Evolutionary conservation across 495 filamentous ascomycete species (phyloP).

Genomic region (Penicillium verhagenii): DNA sequence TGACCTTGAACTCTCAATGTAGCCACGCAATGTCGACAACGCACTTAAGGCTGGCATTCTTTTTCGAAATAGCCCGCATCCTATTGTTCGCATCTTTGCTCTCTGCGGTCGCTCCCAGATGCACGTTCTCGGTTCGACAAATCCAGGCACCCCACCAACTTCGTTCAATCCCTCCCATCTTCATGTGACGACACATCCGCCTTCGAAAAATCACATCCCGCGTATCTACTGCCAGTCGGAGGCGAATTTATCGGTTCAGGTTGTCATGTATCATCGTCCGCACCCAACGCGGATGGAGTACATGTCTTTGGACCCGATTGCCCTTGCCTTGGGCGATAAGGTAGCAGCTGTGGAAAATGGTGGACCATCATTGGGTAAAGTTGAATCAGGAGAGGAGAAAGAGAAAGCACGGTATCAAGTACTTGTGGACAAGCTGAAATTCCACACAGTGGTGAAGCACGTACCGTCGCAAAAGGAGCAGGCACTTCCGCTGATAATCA

Average conservation of each 20-base stretch:
- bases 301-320: constrained; percentile 86
- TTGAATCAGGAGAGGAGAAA: constrained; percentile 55
- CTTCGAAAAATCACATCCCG: constrained; percentile 53
- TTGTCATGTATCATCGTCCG: constrained; percentile 85
- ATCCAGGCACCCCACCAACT: constrained; percentile 48
- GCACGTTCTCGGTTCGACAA: constrained; percentile 81
- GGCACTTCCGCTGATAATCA: constrained; percentile 76
- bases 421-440: constrained; percentile 84
- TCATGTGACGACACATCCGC: constrained; percentile 58
- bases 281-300: constrained; percentile 93
- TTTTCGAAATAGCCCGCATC: constrained; percentile 78
- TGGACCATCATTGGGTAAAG: constrained; percentile 24
- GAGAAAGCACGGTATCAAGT: constrained; percentile 59
- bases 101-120: constrained; percentile 80
- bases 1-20: constrained; percentile 1
- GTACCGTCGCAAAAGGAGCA: constrained; percentile 78
- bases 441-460: constrained; percentile 80
- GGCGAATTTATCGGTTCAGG: constrained; percentile 66
- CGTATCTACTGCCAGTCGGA: constrained; percentile 67
- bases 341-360: constrained; percentile 26
- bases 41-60: constrained; percentile 82
- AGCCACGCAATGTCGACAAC: constrained; percentile 78
- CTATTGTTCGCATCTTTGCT: constrained; percentile 75
- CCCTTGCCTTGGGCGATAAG: constrained; percentile 83
- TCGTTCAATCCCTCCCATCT: constrained; percentile 70